A percentile compares a stretch with the other conserved stretches of the same genome.
phyloP scores from a whole-genome alignment of 2,329 filamentous ascomycete species.

The Lachnellula hyalina region DNA sequence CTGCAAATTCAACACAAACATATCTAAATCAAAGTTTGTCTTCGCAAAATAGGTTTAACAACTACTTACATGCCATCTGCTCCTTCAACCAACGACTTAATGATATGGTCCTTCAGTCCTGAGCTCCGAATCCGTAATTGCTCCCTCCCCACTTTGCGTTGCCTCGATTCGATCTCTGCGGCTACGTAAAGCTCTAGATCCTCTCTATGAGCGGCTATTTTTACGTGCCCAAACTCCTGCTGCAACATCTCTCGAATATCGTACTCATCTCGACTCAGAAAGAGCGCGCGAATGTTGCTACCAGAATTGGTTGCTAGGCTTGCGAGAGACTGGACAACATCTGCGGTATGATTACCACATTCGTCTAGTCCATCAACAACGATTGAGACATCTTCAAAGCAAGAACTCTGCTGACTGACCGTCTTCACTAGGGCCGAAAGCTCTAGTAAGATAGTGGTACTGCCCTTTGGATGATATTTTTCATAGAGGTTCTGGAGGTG shows the following conservation, averaged over 20 bases:
- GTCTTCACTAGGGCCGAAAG: not conserved
- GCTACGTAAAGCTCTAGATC: constrained; percentile 11
- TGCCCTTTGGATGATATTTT: not conserved
- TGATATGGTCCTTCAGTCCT: constrained; percentile 5
- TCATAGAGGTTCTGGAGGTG: not conserved
- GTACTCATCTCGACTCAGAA: not conserved
- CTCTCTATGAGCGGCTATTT: constrained; percentile 3
- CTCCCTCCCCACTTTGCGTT: not conserved
- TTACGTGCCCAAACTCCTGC: not conserved
- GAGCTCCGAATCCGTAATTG: not conserved
- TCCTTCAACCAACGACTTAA: not conserved
- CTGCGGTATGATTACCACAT: not conserved
- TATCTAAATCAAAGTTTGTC: too few relatives aligned
- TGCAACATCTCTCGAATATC: not conserved
- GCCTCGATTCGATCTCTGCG: constrained; percentile 5
- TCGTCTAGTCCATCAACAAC: constrained; percentile 9
- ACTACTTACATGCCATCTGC: constrained; percentile 3
- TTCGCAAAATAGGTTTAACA: too few relatives aligned
- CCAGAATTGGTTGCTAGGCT: not conserved
- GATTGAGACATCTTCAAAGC: constrained; percentile 3
- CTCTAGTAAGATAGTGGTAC: not conserved
- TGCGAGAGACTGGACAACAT: not conserved
- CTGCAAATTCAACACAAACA: too few relatives aligned
- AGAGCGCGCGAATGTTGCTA: not conserved
- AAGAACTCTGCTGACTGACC: not conserved